Conservation (phyloP, 163 green algal genomes). For the Trebouxia gelatinosa region DNA sequence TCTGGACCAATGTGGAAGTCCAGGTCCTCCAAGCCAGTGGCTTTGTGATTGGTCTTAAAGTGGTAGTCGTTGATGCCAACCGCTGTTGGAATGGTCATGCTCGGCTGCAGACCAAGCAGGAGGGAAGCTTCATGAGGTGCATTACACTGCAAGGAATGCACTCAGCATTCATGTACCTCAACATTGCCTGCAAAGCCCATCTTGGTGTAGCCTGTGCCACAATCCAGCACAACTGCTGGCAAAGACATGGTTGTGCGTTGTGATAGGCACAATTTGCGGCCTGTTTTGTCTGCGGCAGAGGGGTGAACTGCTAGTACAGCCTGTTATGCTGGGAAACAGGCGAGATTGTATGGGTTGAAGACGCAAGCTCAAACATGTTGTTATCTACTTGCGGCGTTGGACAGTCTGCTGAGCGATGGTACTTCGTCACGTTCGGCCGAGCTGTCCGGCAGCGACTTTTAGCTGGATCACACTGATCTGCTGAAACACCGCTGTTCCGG, state of each 20-base stretch:
- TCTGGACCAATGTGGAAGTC: slow-evolving; percentile 59
- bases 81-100: slow-evolving; percentile 39
- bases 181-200: slow-evolving; percentile 71
- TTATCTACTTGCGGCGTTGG: too few relatives aligned
- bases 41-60: neutral
- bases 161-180: slow-evolving; percentile 35
- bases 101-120: slow-evolving; percentile 31
- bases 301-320: too few relatives aligned
- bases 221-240: slow-evolving; percentile 64
- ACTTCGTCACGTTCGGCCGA: too few relatives aligned
- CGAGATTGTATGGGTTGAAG: too few relatives aligned
- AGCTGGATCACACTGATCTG: too few relatives aligned
- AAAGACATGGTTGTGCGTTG: slow-evolving; percentile 20
- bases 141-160: neutral
- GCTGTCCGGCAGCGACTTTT: too few relatives aligned
- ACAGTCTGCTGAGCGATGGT: too few relatives aligned
- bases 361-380: too few relatives aligned
- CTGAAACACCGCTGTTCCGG: too few relatives aligned
- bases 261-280: too few relatives aligned
- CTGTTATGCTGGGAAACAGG: too few relatives aligned
- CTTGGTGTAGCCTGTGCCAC: slow-evolving; percentile 72
- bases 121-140: neutral
- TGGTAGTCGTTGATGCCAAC: slow-evolving; percentile 19
- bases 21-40: slow-evolving; percentile 43
- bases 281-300: too few relatives aligned